phyloP scores from a whole-genome alignment of 768 basidiomycete genomes.

The Hortiboletus campestris region DNA sequence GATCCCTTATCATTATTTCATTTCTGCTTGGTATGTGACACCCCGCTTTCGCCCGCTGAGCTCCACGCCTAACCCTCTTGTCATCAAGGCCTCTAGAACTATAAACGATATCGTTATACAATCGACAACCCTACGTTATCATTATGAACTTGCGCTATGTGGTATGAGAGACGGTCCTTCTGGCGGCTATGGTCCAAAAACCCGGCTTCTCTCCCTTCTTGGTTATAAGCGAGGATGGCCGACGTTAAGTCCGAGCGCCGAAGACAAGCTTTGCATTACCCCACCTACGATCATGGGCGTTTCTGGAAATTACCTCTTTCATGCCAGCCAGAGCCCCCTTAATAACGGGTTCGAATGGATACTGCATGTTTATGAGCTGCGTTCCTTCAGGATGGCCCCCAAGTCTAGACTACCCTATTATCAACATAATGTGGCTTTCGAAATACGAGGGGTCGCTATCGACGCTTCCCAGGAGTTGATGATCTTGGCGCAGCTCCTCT shows the following conservation, averaged over 20 bases:
- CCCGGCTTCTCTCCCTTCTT: constrained; percentile 30
- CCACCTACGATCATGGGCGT: constrained; percentile 35
- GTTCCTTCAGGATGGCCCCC: constrained; percentile 30
- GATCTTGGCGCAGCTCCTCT: constrained; percentile 30
- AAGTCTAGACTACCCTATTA: constrained; percentile 27
- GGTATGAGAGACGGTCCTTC: constrained; percentile 30
- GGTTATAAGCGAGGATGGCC: constrained; percentile 34
- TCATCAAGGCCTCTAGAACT: constrained; percentile 24
- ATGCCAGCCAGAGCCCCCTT: constrained; percentile 33
- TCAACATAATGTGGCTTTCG: constrained; percentile 34
- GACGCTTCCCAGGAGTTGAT: constrained; percentile 31
- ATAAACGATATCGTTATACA: constrained; percentile 20
- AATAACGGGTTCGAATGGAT: constrained; percentile 33
- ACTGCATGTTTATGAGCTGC: constrained; percentile 33
- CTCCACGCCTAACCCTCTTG: not conserved
- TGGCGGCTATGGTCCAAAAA: constrained; percentile 15
- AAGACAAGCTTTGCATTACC: constrained; percentile 31
- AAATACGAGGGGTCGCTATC: constrained; percentile 34
- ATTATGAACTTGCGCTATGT: constrained; percentile 31
- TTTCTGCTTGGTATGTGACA: constrained; percentile 28
- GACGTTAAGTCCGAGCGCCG: constrained; percentile 29
- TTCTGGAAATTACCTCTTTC: constrained; percentile 33
- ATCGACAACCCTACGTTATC: constrained; percentile 32
- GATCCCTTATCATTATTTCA: constrained; percentile 33
- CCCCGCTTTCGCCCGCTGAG: not conserved